A percentile compares a stretch with the other conserved stretches of the same genome.
phyloP scores from a whole-genome alignment of 2,329 filamentous ascomycete genomes.

The Spiromastix sp. region DNA sequence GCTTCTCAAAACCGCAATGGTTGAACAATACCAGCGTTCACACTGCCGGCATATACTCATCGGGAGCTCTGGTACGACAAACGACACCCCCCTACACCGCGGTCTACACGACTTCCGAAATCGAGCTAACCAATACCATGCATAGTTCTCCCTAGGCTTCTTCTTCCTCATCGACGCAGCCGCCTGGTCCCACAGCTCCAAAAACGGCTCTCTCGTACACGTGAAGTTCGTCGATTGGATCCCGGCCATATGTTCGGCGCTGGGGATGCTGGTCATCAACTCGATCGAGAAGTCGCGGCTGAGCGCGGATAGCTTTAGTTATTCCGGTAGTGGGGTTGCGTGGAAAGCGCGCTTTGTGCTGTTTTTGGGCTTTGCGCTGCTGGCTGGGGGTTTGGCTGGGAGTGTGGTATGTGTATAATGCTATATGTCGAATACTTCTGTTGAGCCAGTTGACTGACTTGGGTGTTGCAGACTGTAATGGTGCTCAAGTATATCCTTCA shows the following conservation, averaged over 20 bases:
- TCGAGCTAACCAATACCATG: not conserved
- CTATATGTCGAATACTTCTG: no score
- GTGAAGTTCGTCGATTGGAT: conserved; percentile 65
- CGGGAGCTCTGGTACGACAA: conserved; percentile 51
- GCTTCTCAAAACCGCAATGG: conserved; percentile 57
- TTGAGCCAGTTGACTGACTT: not conserved
- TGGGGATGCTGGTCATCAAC: conserved; percentile 65
- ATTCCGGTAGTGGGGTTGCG: conserved; percentile 55
- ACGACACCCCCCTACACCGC: conserved; percentile 5
- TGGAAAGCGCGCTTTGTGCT: conserved; percentile 60
- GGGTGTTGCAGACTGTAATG: conserved; percentile 43
- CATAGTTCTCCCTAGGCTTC: conserved; percentile 57
- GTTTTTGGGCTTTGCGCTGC: conserved; percentile 58
- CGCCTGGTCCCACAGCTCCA: conserved; percentile 50
- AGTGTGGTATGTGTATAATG: conserved; percentile 42
- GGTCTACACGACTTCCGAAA: not conserved
- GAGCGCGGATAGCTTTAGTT: conserved; percentile 54
- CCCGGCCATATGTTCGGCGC: conserved; percentile 56
- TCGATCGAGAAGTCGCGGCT: conserved; percentile 59
- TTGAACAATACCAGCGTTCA: conserved; percentile 54
- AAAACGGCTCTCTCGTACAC: conserved; percentile 52
- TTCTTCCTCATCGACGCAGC: conserved; percentile 60
- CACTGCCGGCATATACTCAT: conserved; percentile 55
- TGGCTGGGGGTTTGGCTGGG: conserved; percentile 58
- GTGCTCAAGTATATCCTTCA: conserved; percentile 57